Base-by-base conservation (phyloP, 163 green algal species). In the Coccomyxa subellipsoidea region DNA sequence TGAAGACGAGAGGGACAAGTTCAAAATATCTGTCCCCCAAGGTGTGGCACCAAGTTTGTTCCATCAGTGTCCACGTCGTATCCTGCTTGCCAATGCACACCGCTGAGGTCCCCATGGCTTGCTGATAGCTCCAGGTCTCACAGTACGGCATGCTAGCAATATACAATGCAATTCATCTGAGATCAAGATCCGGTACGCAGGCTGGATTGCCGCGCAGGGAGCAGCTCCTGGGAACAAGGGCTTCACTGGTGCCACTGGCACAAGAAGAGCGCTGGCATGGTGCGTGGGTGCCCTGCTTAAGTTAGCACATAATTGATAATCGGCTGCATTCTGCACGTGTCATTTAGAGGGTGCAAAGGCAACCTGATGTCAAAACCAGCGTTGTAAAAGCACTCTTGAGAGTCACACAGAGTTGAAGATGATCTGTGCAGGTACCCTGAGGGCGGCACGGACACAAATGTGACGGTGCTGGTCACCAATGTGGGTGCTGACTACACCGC, bases 401-500 rank as follows among this genome's bases (percentile, higher is more conserved):
- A 36, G 32, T n/a, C n/a, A n/a, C n/a, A n/a, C n/a, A n/a, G n/a
- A n/a, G n/a, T n/a, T n/a, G n/a, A n/a, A n/a, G n/a, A n/a, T n/a
- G n/a, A n/a, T n/a, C n/a, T n/a, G n/a, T 54, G 38, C 76, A 85
- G 81, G 82, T 85, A 85, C 35, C 70, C 71, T 35, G 53, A 83
- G 39, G 82, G 78, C 8, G 71, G 81, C 27, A 40, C 73, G 18
- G 71, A 83, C 71, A 86, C 82, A 15, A 86, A 83, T 38, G 47
- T 86, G 25, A 83, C 82, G 4, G 69, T 86, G 12, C 37, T 86
- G 47, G 53, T 81, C 53, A 86, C 78, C 15, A 86, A 83, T 37
- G 82, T 85, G 66, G 80, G 73, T 2, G 81, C 87, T 25, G 87
- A 91, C 34, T 92, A 82, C 82, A 89, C 85, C 2, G 72, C 38